Evolutionary conservation across 371 early-diverging fungal genomes (phyloP), one percentile per base, ranked within the genome.

Genomic region (Syncephalastrum contaminatum): DNA sequence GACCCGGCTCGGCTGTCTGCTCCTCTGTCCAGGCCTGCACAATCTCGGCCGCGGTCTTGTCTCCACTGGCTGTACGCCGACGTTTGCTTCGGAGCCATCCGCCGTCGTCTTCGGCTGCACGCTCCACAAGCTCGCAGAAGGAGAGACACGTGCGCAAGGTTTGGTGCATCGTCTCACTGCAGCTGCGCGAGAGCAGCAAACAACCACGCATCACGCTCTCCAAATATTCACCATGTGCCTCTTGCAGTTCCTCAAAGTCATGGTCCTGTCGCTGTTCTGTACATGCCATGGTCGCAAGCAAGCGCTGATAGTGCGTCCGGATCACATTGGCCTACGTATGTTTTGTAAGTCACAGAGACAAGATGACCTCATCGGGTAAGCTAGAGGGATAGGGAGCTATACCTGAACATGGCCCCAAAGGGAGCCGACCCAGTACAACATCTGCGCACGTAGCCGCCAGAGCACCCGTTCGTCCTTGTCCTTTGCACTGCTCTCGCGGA

Each of bases 321-420:
- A 91, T 75, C 0, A 89, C 83, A 64, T 90, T 87, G 69, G 77
- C 81, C 88, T 87, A 60, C 12, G 40, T 22, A 51, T 10, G 12
- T 30, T 30, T 30, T 30, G 10, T 30, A 30, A 22, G 14, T 20
- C 10, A 48, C 20, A 4, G 36, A 7, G 14, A 18, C 16, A 14
- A 22, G 12, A n/a, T 30, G 12, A 2, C 36, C 36, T 25, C 5
- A 25, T 25, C 25, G 25, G 25, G 25, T 25, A 25, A 25, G 25
- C 25, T 4, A 25, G 5, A 3, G 25, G 7, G n/a, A 15, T 25
- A n/a, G 13, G 21, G 16, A 4, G 25, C 25, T 61, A 46, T 73
- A 87, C 89, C 83, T 91, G 92, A 7, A 89, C 66, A 71, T 91
- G 89, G 14, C 73, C 72, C 92, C 92, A 91, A 22, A 90, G 57